A percentile compares a stretch with the other conserved stretches of the same genome.
Conservation (phyloP, 257 asterid genomes). For the Primulina tabacum region DNA sequence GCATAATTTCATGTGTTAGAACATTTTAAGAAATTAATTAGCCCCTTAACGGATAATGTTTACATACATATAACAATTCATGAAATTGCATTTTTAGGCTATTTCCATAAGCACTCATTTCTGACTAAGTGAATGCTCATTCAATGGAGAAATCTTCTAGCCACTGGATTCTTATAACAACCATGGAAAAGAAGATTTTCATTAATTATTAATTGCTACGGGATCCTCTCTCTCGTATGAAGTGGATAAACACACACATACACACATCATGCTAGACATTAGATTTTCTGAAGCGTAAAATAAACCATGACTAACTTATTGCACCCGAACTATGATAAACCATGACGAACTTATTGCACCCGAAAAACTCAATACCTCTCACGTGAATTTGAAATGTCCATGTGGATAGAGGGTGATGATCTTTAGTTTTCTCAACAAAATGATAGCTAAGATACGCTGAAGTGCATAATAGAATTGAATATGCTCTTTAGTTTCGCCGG, state of each 20-base stretch:
- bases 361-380: neutral
- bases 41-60: too few species aligned
- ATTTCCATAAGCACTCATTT: neutral
- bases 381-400: neutral
- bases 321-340: neutral
- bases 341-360: neutral
- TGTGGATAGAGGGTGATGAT: neutral
- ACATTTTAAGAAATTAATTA: too few species aligned
- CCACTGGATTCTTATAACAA: neutral
- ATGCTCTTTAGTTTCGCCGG: too few species aligned
- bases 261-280: neutral
- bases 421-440: neutral
- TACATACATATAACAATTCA: too few species aligned
- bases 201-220: neutral
- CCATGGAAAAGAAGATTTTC: neutral
- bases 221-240: neutral
- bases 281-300: neutral
- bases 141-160: too few species aligned
- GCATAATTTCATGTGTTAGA: too few species aligned
- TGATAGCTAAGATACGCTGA: neutral
- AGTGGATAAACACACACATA: neutral
- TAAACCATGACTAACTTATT: neutral
- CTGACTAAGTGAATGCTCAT: neutral
- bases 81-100: too few species aligned
- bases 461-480: too few species aligned